Evolutionary conservation across 108 stramenopile genomes (phyloP), one percentile per base, ranked within the genome.

Genomic region (Fistulifera pelliculosa): DNA sequence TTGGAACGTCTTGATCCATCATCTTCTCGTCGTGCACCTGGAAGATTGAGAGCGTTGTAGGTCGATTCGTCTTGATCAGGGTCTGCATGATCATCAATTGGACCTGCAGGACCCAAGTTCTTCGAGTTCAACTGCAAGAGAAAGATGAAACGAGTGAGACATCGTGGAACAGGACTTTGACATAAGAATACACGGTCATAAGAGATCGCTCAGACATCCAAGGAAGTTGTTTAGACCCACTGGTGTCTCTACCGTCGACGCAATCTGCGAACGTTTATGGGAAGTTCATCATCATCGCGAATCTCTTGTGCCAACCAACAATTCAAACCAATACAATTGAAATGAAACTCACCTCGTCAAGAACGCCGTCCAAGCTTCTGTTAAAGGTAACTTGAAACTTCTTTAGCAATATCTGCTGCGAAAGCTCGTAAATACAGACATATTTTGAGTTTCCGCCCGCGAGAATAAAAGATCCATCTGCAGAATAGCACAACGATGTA

Each of bases 351-450:
- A 92, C 83, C 81, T 94, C 84, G 50, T 94, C 93, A 44, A 90
- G 62, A 18, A 90, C 80, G 12, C 88, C 93, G 60, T 94, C 93
- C 14, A 94, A 66, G 62, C 86, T 90, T 23, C 97, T 70, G 66
- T 96, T 97, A 74, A 96, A 95, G 11, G 89, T 90, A n/a, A 99
- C 76, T 74, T 97, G 96, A 62, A 97, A 99, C 69, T 99, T 99
- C 52, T 96, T 95, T 61, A 99, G 58, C 12, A 99, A 71, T 11
- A 97, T 84, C 57, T 92, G 87, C 44, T 85, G 81, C 3, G 83
- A 91, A 31, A 87, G 71, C 58, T 93, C 91, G 76, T 98, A 99
- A 56, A 98, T 93, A 68, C 99, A 99, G 25, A 98, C 92, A 65
- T 85, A 98, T 65, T 96, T 98, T 61, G 91, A 91, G 61, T 94